Percentiles rank a stretch among this genome's conserved stretches.
Evolutionary conservation across 441 rosid genomes (phyloP).

Genomic region (Sinapis alba): DNA sequence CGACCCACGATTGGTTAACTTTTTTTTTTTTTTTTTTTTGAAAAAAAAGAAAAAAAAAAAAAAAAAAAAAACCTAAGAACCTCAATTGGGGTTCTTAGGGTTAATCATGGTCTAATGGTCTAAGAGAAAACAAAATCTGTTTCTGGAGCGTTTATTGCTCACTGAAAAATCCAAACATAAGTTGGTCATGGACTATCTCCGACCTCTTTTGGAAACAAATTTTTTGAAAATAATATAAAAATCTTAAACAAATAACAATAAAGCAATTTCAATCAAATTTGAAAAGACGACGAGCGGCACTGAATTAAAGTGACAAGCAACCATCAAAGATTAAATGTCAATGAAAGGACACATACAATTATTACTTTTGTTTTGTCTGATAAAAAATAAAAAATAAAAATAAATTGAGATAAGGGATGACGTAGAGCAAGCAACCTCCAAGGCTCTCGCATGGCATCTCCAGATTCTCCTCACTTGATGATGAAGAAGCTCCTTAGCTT

Average conservation of each 20-base stretch:
- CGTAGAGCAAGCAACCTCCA: not conserved
- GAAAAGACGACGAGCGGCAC: not conserved
- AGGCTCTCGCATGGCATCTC: not conserved
- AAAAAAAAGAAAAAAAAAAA: too few relatives aligned
- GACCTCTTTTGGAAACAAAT: not conserved
- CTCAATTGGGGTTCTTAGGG: too few relatives aligned
- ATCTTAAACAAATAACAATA: not conserved
- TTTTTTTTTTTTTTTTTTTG: too few relatives aligned
- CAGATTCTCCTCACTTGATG: not conserved
- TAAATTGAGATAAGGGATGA: not conserved
- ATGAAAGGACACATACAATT: not conserved
- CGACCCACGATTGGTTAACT: too few relatives aligned
- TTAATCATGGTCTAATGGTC: too few relatives aligned
- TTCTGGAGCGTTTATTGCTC: not conserved
- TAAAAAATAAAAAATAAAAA: not conserved
- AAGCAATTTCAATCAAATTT: not conserved
- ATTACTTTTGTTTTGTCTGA: not conserved
- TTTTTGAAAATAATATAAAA: not conserved
- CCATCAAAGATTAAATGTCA: not conserved
- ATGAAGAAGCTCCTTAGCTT: not conserved
- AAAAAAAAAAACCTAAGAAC: too few relatives aligned
- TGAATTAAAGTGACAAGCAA: not conserved
- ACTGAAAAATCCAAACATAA: not conserved
- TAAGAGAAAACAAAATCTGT: not conserved
- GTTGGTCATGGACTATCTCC: not conserved